A percentile compares a stretch with the other conserved stretches of the same genome.
Conservation (phyloP, 2,329 filamentous ascomycete genomes). For the Colletotrichum sidae region DNA sequence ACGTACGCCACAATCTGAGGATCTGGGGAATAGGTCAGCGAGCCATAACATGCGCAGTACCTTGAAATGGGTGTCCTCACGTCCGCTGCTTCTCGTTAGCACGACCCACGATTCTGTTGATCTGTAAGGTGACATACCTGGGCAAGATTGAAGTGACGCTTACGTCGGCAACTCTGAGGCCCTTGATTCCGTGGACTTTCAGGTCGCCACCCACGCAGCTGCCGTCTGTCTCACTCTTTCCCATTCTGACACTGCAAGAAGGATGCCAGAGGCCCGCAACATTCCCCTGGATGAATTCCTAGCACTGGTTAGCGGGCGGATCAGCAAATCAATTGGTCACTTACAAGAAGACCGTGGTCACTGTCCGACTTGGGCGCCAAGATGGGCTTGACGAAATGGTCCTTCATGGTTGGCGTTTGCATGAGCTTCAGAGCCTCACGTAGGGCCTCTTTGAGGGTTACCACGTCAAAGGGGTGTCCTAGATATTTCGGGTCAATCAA, state of each 20-base stretch:
- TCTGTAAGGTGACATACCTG: constrained; percentile 3
- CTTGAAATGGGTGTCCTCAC: neutral
- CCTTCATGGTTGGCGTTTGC: constrained; percentile 14
- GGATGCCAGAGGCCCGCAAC: constrained; percentile 26
- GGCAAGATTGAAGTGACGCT: constrained; percentile 17
- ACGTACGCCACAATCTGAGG: constrained; percentile 27
- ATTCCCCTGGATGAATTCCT: constrained; percentile 26
- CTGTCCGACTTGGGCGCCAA: constrained; percentile 26
- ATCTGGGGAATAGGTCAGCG: constrained; percentile 5
- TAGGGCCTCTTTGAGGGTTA: constrained; percentile 14
- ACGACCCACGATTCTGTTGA: neutral
- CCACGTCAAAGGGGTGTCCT: constrained; percentile 16
- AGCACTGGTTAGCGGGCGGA: neutral
- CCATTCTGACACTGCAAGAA: constrained; percentile 30
- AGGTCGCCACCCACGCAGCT: constrained; percentile 20
- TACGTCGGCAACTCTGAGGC: constrained; percentile 8
- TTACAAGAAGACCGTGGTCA: constrained; percentile 12
- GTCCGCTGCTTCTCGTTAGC: constrained; percentile 3
- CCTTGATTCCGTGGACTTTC: constrained; percentile 18
- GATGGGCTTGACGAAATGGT: constrained; percentile 14
- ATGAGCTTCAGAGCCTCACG: neutral
- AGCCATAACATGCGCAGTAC: neutral
- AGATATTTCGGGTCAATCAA: constrained; percentile 25
- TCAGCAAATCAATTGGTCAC: neutral
- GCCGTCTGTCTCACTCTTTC: constrained; percentile 14